Conservation (phyloP, 768 basidiomycete species). For the Lentinula edodes region DNA sequence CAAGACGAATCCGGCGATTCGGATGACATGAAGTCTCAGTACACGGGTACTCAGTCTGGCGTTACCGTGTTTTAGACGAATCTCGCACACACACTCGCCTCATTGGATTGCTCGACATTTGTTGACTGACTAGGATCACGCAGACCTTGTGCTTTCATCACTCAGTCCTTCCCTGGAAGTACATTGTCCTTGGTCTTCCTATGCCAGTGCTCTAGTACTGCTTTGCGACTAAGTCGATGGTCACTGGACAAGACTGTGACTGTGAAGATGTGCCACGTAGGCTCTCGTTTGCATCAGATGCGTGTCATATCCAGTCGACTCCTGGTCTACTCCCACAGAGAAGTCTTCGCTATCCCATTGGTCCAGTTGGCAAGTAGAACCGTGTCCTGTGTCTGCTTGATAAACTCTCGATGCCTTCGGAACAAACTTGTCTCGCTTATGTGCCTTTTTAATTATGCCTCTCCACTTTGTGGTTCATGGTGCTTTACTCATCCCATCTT, state of each 20-base stretch:
- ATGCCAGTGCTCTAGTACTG: background rate
- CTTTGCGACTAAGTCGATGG: background rate
- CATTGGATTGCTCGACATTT: background rate
- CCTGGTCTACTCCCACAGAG: background rate
- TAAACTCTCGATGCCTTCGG: background rate
- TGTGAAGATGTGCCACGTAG: background rate
- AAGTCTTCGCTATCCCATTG: background rate
- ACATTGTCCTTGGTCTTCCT: background rate
- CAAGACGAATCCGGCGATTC: conserved; percentile 76
- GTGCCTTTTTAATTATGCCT: background rate
- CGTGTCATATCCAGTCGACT: too few relatives aligned
- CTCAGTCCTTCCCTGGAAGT: background rate
- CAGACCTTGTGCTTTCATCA: background rate
- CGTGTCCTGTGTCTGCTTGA: too few relatives aligned
- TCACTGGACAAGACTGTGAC: background rate
- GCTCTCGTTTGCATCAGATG: too few relatives aligned
- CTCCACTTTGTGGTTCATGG: too few relatives aligned
- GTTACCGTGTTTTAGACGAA: conserved; percentile 69
- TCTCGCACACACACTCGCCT: background rate
- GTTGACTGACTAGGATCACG: background rate
- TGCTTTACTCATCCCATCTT: too few relatives aligned
- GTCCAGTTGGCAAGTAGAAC: background rate
- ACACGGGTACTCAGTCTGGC: conserved; percentile 78
- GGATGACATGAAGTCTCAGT: conserved; percentile 88
- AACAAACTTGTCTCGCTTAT: background rate